These are phyloP conservation scores for Abrus precatorius DNA, from an alignment of 306 rosid genomes.

Conservation along the genomic window DNA sequence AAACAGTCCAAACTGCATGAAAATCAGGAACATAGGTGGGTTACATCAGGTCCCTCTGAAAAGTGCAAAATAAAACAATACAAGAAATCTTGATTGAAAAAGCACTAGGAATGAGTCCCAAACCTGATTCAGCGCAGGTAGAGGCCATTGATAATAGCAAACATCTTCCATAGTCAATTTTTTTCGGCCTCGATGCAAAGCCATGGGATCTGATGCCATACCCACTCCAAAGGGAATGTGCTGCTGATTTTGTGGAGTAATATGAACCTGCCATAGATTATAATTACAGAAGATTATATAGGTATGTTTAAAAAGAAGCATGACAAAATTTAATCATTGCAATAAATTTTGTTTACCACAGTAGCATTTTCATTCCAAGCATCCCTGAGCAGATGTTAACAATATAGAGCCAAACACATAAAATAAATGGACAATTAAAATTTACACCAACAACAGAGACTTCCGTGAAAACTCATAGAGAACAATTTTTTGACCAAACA, in stretches of 20 bases:
- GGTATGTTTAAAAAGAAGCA: neutral
- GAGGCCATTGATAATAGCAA: slow-evolving; percentile 94
- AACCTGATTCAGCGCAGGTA: slow-evolving; percentile 91
- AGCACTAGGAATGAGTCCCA: slow-evolving; percentile 35
- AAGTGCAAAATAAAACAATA: slow-evolving; percentile 39
- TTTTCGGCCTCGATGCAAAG: slow-evolving; percentile 93
- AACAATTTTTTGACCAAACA: no score
- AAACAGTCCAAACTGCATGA: slow-evolving; percentile 95
- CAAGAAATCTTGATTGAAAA: slow-evolving; percentile 33
- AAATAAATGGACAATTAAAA: no score
- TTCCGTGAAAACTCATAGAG: no score
- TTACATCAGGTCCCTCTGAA: slow-evolving; percentile 45
- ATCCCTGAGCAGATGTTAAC: slow-evolving; percentile 23
- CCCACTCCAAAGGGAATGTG: slow-evolving; percentile 89
- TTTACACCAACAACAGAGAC: no score
- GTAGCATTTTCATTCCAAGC: slow-evolving; percentile 34
- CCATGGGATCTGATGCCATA: slow-evolving; percentile 95
- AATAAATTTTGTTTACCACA: neutral
- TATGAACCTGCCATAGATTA: slow-evolving; percentile 73
- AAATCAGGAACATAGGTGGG: slow-evolving; percentile 52
- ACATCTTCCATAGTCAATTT: slow-evolving; percentile 97
- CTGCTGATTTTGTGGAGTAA: slow-evolving; percentile 65
- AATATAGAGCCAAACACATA: neutral
- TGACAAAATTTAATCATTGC: no score
- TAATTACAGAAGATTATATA: slow-evolving; percentile 12